Conservation (phyloP, 2,329 filamentous ascomycete species). For the Phaeosphaeriaceae sp. region DNA sequence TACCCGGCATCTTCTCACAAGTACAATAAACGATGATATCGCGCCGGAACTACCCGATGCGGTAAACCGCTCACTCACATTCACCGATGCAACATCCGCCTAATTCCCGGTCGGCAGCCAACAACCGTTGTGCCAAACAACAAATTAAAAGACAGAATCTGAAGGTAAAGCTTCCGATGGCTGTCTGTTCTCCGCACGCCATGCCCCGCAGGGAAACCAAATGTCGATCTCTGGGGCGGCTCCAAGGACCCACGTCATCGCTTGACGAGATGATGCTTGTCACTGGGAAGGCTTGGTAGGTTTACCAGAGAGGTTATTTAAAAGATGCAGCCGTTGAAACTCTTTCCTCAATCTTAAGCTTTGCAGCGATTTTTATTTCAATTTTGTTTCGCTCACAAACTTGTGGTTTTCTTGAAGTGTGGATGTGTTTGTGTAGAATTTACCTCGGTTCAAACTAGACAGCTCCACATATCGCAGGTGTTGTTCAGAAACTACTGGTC, state of each 20-base stretch:
- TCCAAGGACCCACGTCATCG: slow-evolving; percentile 23
- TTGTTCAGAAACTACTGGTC: not conserved
- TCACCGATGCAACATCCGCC: no score
- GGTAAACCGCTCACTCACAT: no score
- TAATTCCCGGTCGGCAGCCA: no score
- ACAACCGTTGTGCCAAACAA: no score
- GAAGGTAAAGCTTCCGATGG: no score
- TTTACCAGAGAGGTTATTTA: slow-evolving; percentile 4
- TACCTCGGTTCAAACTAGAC: not conserved
- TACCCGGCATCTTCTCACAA: no score
- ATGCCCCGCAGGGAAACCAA: slow-evolving; percentile 18
- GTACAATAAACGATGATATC: no score
- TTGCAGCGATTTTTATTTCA: no score
- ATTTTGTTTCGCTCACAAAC: no score
- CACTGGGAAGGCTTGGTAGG: slow-evolving; percentile 11
- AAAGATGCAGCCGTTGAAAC: slow-evolving; percentile 1
- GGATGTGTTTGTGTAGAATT: not conserved
- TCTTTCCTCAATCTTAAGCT: not conserved
- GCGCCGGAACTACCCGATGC: no score
- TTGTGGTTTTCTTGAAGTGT: slow-evolving; percentile 6
- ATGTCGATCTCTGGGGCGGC: slow-evolving; percentile 10
- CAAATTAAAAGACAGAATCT: no score
- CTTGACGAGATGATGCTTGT: slow-evolving; percentile 15
- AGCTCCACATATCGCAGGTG: not conserved
- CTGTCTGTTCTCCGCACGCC: slow-evolving; percentile 19